These are phyloP conservation scores for Pseudopediastrum boryanum DNA, from an alignment of 139 green algal genomes.

Conservation along the genomic window DNA sequence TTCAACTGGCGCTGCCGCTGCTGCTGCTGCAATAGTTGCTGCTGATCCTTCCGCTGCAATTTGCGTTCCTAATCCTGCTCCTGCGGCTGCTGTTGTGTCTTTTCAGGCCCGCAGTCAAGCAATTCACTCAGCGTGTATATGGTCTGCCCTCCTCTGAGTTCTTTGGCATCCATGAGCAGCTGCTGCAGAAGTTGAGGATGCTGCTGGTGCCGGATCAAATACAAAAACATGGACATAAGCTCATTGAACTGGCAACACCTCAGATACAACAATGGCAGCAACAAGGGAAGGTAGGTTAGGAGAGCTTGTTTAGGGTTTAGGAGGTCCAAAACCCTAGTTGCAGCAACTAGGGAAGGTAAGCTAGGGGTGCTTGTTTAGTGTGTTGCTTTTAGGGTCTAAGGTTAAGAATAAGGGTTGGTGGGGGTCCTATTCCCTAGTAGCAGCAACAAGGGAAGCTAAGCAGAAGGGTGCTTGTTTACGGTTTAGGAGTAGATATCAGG, in stretches of 20 bases:
- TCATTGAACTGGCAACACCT: conserved; percentile 8
- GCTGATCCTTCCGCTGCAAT: no score
- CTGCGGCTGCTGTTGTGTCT: neutral
- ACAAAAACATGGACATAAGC: conserved; percentile 20
- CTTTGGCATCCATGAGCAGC: conserved; percentile 56
- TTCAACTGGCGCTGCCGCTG: neutral
- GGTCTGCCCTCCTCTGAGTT: conserved; percentile 61
- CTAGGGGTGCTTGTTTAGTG: neutral
- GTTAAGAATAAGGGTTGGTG: neutral
- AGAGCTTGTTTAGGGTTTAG: neutral
- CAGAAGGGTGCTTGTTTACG: no score
- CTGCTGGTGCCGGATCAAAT: conserved; percentile 50
- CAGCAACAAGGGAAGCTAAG: neutral
- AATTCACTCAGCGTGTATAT: conserved; percentile 80
- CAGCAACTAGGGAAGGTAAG: neutral
- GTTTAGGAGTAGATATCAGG: no score
- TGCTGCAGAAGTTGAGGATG: conserved; percentile 45
- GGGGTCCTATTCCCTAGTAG: neutral
- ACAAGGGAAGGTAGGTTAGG: conserved; percentile 15
- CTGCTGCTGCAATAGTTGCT: neutral
- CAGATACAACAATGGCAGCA: conserved; percentile 11
- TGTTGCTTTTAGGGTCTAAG: neutral
- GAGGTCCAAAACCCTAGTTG: neutral
- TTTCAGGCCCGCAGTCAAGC: conserved; percentile 66
- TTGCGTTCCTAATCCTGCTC: neutral